Evolutionary conservation across 805 yeast species (phyloP), one percentile per base, ranked within the genome.

Genomic region (Danielia reshetovae): DNA sequence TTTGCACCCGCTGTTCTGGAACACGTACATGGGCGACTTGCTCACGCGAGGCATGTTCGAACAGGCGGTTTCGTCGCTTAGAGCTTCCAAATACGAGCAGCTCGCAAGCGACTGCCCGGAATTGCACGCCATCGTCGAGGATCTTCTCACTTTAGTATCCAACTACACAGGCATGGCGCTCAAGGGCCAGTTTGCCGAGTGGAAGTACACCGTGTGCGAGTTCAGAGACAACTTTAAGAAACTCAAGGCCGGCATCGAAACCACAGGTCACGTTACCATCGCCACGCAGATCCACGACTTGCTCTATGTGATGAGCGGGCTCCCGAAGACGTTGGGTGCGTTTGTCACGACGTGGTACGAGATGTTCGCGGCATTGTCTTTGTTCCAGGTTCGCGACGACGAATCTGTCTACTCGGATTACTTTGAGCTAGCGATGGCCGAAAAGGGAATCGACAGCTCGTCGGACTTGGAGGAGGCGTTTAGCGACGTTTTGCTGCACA

Each of bases 341-440:
- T 66, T 62, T 46, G 71, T 85, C 11, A 62, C 65, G 5, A 57
- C 75, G 0, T 84, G 94, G 94, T 82, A 79, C 51, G 93, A 84
- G 49, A 65, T 79, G 10, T 68, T 76, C 25, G 60, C 70, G 25
- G 75, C 77, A 6, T 64, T 79, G n/a, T 52, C 77, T 7, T 57
- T 79, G 24, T 85, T 65, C 50, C 79, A 79, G 49, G 69, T 82
- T 1, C 55, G 72, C 33, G 58, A 87, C 77, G 58, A 56, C 38
- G 47, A 50, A 15, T 26, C 45, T 4, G 48, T 65, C 3, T 66
- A 54, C 37, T 26, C 48, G 5, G 69, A 65, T 18, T 66, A 58
- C 44, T 65, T 49, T 35, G 46, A 57, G 12, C 38, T 57, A 11
- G 54, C 73, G 3, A 39, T 55, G n/a, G 45, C 46, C 14, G 68